phyloP scores from a whole-genome alignment of 768 basidiomycete genomes.

The Antrodiella citrinella region DNA sequence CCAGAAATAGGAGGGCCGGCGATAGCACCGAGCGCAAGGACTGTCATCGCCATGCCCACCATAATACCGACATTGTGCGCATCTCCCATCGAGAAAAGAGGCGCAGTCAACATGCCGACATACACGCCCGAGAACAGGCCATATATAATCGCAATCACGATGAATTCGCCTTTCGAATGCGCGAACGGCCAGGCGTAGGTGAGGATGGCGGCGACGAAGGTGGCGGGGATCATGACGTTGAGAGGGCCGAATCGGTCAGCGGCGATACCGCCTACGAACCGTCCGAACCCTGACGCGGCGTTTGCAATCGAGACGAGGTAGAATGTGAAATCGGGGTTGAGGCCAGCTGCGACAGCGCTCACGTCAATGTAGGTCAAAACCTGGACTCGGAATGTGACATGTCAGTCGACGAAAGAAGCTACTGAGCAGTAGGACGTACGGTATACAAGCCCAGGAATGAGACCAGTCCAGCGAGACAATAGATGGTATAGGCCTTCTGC shows the following conservation, averaged over 20 bases:
- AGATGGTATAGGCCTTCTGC: conserved; percentile 44
- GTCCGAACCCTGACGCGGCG: conserved; percentile 54
- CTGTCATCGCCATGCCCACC: conserved; percentile 53
- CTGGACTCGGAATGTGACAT: conserved; percentile 15
- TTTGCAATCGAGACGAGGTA: conserved; percentile 68
- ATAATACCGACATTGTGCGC: conserved; percentile 55
- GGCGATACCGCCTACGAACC: conserved; percentile 43
- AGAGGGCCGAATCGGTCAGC: conserved; percentile 52
- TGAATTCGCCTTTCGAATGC: conserved; percentile 31
- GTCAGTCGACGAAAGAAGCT: not conserved
- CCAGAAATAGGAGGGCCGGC: conserved; percentile 70
- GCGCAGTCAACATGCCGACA: conserved; percentile 45
- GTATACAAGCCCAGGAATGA: conserved; percentile 68
- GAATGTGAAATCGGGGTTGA: conserved; percentile 44
- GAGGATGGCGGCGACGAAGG: conserved; percentile 42
- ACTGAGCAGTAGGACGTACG: too few relatives aligned
- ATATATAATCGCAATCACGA: conserved; percentile 52
- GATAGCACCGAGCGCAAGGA: conserved; percentile 54
- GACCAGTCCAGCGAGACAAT: conserved; percentile 47
- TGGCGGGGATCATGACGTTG: conserved; percentile 63
- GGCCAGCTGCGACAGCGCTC: conserved; percentile 41
- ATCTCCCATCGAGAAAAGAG: conserved; percentile 54
- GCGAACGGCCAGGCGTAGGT: conserved; percentile 71
- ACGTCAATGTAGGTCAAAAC: conserved; percentile 62
- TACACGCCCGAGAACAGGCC: conserved; percentile 59